Evolutionary conservation across 768 basidiomycete genomes (phyloP), one percentile per base, ranked within the genome.

Genomic region (Mycena latifolia): DNA sequence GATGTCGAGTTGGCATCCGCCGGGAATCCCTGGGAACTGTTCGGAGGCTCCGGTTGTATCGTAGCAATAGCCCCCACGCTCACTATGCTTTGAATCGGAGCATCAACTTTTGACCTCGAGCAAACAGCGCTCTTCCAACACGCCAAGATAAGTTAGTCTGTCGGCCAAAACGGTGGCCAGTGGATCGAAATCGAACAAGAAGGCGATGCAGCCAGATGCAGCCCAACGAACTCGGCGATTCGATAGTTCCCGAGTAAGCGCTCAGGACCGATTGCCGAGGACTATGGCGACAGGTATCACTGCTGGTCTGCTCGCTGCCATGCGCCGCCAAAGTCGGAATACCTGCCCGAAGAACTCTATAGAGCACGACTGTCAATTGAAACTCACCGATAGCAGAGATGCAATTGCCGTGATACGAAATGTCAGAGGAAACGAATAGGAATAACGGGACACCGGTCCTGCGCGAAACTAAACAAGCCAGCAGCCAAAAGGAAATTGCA

Each of bases 151-250:
- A 20, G 17, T 4, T 37, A 41, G 50, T 1, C 51, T 17, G 51
- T 53, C 60, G 60, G 51, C 24, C 33, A 54, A 54, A 25, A 43
- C 29, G 25, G 35, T 9, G 35, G 29, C 4, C 37, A 20, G 11
- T 9, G 35, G 50, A 50, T 39, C 58, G 29, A 33, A 31, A 46
- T 57, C 14, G 18, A 37, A 48, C 39, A 47, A 59, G 50, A 52
- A 60, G 31, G 28, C 50, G 39, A 52, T 41, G 61, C 55, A 56
- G n/a, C 27, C 46, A 47, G 35, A 51, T 37, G 60, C 53, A 55
- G n/a, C 28, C 39, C 33, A 14, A 35, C 6, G 14, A 37, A 55
- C 27, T 27, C 33, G 52, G 53, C 47, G 52, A 61, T 20, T n/a
- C 28, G 24, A 61, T 54, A 27, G 18, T 47, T 12, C 53, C 25